Percentiles rank a stretch among this genome's conserved stretches.
Conservation (phyloP, 345 rosid genomes). For the Camelina sativa region DNA sequence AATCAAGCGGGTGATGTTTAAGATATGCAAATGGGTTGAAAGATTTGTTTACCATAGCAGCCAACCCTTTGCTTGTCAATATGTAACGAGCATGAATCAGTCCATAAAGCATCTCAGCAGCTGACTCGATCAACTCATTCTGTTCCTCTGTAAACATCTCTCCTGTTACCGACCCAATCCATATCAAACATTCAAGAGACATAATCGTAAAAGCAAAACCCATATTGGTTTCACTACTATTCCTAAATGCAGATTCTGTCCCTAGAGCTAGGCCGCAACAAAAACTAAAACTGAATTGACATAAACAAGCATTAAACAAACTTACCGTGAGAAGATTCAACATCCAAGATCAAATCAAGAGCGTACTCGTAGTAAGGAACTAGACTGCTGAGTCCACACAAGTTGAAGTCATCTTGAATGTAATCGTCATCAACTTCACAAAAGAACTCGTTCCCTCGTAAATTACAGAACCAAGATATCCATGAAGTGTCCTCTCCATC, state of each 20-base stretch:
- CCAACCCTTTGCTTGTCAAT: conserved; percentile 92
- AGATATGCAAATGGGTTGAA: conserved; percentile 4
- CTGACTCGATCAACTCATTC: conserved; percentile 90
- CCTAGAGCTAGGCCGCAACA: conserved; percentile 4
- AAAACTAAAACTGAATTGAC: background rate
- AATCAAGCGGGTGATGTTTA: conserved; percentile 15
- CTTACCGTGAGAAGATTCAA: conserved; percentile 92
- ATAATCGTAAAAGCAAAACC: background rate
- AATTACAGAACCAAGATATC: conserved; percentile 94
- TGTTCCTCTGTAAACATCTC: conserved; percentile 97
- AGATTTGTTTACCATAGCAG: conserved; percentile 74
- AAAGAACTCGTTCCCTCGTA: conserved; percentile 93
- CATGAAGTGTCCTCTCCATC: conserved; percentile 93
- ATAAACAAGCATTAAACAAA: background rate
- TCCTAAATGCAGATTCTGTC: conserved; percentile 2
- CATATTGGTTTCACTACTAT: background rate
- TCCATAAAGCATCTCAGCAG: conserved; percentile 98
- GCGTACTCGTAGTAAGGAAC: conserved; percentile 95
- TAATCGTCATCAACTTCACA: conserved; percentile 99
- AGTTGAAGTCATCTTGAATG: conserved; percentile 93
- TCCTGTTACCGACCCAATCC: conserved; percentile 54
- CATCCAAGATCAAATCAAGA: conserved; percentile 92
- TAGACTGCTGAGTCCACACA: conserved; percentile 88
- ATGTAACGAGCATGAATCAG: conserved; percentile 87
- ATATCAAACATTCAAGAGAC: conserved; percentile 41